Evolutionary conservation across 2,329 filamentous ascomycete species (phyloP).

Genomic region (Simplicillium aogashimaense): DNA sequence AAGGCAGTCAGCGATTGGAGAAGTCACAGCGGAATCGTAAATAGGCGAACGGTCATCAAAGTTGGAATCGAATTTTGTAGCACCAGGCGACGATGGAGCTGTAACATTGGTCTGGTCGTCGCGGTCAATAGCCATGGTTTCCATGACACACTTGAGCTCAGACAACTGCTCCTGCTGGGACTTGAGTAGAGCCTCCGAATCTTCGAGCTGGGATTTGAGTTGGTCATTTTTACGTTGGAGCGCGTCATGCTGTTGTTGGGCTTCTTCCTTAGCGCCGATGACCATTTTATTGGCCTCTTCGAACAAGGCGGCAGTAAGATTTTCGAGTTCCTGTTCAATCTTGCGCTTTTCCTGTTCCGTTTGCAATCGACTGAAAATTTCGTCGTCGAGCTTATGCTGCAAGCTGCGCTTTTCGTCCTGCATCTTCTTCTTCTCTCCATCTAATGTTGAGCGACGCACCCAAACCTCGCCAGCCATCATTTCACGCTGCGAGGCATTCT

Average conservation of each 20-base stretch:
- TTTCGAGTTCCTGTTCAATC: slow-evolving; percentile 88
- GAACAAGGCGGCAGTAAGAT: slow-evolving; percentile 83
- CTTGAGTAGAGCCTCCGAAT: slow-evolving; percentile 75
- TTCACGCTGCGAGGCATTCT: slow-evolving; percentile 58
- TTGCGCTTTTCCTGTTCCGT: slow-evolving; percentile 73
- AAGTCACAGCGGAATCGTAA: slow-evolving; percentile 21
- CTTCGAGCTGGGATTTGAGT: slow-evolving; percentile 71
- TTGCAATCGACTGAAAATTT: slow-evolving; percentile 53
- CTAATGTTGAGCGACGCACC: slow-evolving; percentile 64
- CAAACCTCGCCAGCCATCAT: slow-evolving; percentile 66
- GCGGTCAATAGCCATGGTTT: slow-evolving; percentile 65
- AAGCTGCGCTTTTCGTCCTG: slow-evolving; percentile 57
- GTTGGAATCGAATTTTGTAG: slow-evolving; percentile 56
- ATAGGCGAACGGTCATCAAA: slow-evolving; percentile 28
- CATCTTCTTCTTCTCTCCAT: too few relatives aligned
- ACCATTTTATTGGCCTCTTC: slow-evolving; percentile 99
- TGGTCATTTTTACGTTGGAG: slow-evolving; percentile 81
- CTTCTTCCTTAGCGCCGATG: slow-evolving; percentile 74
- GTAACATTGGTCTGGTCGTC: slow-evolving; percentile 66
- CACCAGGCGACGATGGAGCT: slow-evolving; percentile 71
- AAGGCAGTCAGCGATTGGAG: slow-evolving; percentile 30
- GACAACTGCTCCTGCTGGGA: slow-evolving; percentile 90
- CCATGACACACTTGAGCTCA: slow-evolving; percentile 87
- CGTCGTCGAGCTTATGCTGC: slow-evolving; percentile 49
- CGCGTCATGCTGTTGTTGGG: slow-evolving; percentile 72